phyloP scores from a whole-genome alignment of 768 basidiomycete genomes.

The Clathrus columnatus region DNA sequence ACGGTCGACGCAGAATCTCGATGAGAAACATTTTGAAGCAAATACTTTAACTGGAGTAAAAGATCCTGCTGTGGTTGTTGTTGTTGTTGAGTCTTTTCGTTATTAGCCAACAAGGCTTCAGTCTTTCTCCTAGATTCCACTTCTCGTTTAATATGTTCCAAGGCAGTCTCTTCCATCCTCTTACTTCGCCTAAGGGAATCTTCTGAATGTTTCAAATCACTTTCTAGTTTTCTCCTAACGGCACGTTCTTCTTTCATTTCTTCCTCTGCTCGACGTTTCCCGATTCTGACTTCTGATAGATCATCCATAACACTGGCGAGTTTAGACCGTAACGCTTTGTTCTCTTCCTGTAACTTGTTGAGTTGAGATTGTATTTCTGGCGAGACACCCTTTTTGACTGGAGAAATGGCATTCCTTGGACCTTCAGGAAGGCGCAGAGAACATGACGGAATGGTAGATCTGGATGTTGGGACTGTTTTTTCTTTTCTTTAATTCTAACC shows the following conservation, averaged over 20 bases:
- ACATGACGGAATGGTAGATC: neutral
- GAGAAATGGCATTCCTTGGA: neutral
- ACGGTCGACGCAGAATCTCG: too few relatives aligned
- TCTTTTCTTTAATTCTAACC: neutral
- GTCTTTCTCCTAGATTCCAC: constrained; percentile 7
- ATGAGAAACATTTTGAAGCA: neutral
- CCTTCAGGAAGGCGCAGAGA: neutral
- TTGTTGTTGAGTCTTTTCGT: neutral
- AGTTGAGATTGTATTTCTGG: neutral
- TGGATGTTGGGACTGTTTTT: neutral
- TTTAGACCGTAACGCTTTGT: neutral
- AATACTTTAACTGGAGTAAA: neutral
- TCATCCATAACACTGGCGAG: neutral
- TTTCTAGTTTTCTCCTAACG: constrained; percentile 5
- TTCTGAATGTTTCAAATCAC: neutral
- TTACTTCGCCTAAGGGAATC: constrained; percentile 8
- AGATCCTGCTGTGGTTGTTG: neutral
- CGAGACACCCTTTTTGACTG: neutral
- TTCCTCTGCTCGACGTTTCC: constrained; percentile 8
- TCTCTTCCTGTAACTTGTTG: constrained; percentile 1
- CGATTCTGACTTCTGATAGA: neutral
- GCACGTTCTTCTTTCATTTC: constrained; percentile 9
- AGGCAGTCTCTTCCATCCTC: constrained; percentile 7
- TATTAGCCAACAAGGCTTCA: neutral
- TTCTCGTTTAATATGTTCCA: constrained; percentile 6